phyloP scores from a whole-genome alignment of 2,329 filamentous ascomycete species.

The Trichoderma koningii region DNA sequence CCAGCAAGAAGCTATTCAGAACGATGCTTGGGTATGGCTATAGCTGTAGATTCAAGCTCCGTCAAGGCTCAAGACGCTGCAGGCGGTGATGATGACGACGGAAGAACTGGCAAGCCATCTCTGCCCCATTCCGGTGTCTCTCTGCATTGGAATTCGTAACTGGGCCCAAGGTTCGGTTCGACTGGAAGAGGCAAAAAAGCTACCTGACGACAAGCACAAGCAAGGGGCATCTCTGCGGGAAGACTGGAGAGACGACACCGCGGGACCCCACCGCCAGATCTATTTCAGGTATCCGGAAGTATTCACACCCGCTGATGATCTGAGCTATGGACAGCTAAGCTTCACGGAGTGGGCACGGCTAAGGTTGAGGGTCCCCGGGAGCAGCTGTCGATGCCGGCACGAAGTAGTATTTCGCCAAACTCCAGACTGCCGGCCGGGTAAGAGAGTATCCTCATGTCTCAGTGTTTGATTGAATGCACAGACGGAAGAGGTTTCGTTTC shows the following conservation, averaged over 20 bases:
- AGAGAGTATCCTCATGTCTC: too few relatives aligned
- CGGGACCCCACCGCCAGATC: conserved; percentile 21
- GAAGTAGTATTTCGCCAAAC: too few relatives aligned
- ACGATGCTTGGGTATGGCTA: too few relatives aligned
- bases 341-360: not conserved
- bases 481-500: too few relatives aligned
- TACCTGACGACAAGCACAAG: not conserved
- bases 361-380: too few relatives aligned
- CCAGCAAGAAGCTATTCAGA: not conserved
- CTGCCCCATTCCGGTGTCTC: not conserved
- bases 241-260: not conserved
- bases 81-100: conserved; percentile 18
- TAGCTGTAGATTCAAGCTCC: too few relatives aligned
- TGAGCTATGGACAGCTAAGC: not conserved
- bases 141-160: not conserved
- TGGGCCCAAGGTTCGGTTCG: not conserved
- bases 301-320: conserved; percentile 14
- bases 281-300: conserved; percentile 28
- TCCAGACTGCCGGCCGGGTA: too few relatives aligned
- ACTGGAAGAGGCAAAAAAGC: conserved; percentile 20
- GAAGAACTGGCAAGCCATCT: not conserved
- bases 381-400: too few relatives aligned
- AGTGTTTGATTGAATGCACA: too few relatives aligned
- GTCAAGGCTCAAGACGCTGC: conserved; percentile 15
- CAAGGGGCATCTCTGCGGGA: not conserved